These are phyloP conservation scores for Chrysosporium queenslandicum DNA, from an alignment of 2,329 filamentous ascomycete genomes.

Conservation along the genomic window DNA sequence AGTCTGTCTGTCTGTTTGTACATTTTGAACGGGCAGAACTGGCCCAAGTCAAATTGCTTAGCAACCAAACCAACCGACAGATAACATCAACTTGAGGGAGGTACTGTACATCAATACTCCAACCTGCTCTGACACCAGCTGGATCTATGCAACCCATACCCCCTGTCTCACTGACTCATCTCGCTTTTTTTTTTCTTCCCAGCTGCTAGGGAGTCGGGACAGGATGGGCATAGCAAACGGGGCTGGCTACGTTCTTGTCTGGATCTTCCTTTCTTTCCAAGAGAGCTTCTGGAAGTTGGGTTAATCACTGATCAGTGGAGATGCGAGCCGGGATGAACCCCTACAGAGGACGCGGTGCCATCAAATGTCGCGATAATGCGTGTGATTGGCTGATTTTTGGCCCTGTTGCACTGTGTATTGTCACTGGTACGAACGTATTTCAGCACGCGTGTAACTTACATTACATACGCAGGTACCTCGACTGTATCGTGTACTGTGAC, in stretches of 20 bases:
- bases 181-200: neutral
- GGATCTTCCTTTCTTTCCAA: neutral
- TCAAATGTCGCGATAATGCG: neutral
- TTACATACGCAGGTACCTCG: neutral
- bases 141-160: too few relatives aligned
- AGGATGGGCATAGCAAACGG: neutral
- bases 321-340: neutral
- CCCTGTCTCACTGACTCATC: neutral
- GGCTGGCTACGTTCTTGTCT: neutral
- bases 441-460: neutral
- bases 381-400: neutral
- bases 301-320: constrained; percentile 5
- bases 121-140: too few relatives aligned
- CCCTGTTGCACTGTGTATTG: too few relatives aligned
- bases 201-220: neutral
- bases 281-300: constrained; percentile 2
- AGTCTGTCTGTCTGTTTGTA: too few relatives aligned
- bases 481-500: neutral
- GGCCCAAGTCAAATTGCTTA: too few relatives aligned
- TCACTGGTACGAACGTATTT: too few relatives aligned
- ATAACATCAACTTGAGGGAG: too few relatives aligned
- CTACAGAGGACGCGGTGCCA: too few relatives aligned
- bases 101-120: too few relatives aligned
- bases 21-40: too few relatives aligned
- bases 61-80: too few relatives aligned